A percentile compares a stretch with the other conserved stretches of the same genome.
Conservation (phyloP, 2,329 filamentous ascomycete genomes). For the Penicillium expansum region DNA sequence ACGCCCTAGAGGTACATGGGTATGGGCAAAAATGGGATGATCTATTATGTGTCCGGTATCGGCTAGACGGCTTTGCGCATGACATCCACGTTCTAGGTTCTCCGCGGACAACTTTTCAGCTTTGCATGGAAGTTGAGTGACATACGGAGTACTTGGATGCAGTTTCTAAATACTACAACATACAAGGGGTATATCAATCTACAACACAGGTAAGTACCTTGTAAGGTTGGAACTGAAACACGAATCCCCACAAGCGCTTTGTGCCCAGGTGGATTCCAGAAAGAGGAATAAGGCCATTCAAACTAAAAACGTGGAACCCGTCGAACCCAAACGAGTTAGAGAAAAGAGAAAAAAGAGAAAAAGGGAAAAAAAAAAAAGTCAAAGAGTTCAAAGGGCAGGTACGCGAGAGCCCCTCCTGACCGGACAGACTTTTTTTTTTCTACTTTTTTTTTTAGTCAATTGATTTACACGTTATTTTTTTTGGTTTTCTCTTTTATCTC, state of each 20-base stretch:
- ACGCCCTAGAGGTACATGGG: no score
- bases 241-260: neutral
- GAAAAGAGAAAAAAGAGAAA: slow-evolving; percentile 8
- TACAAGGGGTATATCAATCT: no score
- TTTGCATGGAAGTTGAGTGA: neutral
- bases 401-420: slow-evolving; percentile 17
- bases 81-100: neutral
- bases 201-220: no score
- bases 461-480: slow-evolving; percentile 41
- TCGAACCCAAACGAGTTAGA: slow-evolving; percentile 8
- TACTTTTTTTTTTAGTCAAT: slow-evolving; percentile 41
- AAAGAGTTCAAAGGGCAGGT: slow-evolving; percentile 10
- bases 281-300: slow-evolving; percentile 13
- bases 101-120: neutral
- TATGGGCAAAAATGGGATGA: neutral
- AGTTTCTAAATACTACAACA: no score
- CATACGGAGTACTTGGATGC: no score
- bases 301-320: slow-evolving; percentile 8
- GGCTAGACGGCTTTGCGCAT: neutral
- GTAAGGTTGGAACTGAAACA: neutral
- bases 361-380: slow-evolving; percentile 16
- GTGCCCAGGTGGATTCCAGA: neutral
- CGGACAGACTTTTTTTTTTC: slow-evolving; percentile 32
- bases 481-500: slow-evolving; percentile 30
- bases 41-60: neutral